A percentile compares a stretch with the other conserved stretches of the same genome.
Evolutionary conservation across 2,329 filamentous ascomycete genomes (phyloP).

Genomic region (Aphanocladium album): DNA sequence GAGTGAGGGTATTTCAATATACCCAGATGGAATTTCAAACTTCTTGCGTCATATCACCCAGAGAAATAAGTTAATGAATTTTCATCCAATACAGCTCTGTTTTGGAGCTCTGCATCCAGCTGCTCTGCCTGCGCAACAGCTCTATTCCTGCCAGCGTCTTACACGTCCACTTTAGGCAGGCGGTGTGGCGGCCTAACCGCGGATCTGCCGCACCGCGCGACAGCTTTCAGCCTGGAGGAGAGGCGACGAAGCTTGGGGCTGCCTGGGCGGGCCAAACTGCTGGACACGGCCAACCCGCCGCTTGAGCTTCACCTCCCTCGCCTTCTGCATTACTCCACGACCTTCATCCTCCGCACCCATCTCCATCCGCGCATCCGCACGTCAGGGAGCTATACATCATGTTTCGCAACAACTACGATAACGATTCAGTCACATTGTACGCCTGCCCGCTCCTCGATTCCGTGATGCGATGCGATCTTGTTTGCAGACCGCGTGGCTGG

Average conservation of each 20-base stretch:
- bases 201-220: constrained; percentile 11
- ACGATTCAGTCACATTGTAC: constrained; percentile 99
- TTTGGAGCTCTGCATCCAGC: too few species aligned
- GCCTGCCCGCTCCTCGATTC: constrained; percentile 28
- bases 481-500: constrained; percentile 1
- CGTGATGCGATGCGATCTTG: constrained; percentile 12
- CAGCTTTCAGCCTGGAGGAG: constrained; percentile 10
- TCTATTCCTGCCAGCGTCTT: background rate
- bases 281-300: constrained; percentile 10
- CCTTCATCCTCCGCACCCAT: constrained; percentile 4
- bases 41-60: background rate
- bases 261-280: constrained; percentile 10
- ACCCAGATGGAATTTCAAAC: background rate
- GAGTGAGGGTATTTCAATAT: background rate
- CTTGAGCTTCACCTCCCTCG: constrained; percentile 3
- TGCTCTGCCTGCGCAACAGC: background rate
- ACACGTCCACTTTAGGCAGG: constrained; percentile 13
- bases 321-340: background rate
- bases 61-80: background rate
- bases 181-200: constrained; percentile 17
- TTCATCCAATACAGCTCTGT: too few species aligned
- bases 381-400: constrained; percentile 49
- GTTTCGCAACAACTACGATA: constrained; percentile 99
- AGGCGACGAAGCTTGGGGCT: constrained; percentile 22
- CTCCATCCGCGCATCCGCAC: background rate